phyloP scores from a whole-genome alignment of 768 basidiomycete genomes.

The Serendipita sp. region DNA sequence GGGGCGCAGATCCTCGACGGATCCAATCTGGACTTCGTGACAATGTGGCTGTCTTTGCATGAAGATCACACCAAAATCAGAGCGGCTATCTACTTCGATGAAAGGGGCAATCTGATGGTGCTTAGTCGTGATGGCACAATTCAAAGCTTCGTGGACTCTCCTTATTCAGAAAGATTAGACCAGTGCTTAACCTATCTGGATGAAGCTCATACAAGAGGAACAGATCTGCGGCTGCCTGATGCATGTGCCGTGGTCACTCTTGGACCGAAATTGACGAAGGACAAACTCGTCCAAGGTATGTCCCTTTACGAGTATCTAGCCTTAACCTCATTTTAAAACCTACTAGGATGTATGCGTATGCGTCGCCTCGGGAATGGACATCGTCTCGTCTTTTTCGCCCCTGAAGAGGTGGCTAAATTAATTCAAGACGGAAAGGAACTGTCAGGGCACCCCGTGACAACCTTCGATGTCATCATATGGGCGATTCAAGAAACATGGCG shows the following conservation, averaged over 20 bases:
- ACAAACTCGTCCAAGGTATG: conserved; percentile 34
- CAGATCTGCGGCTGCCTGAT: conserved; percentile 33
- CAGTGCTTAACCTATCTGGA: conserved; percentile 34
- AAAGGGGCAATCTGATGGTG: conserved; percentile 21
- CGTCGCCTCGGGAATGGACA: conserved; percentile 31
- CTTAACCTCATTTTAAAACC: neutral
- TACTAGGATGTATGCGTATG: conserved; percentile 38
- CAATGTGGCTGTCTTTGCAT: conserved; percentile 3
- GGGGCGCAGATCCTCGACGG: conserved; percentile 42
- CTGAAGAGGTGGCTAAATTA: conserved; percentile 23
- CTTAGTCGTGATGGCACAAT: conserved; percentile 22
- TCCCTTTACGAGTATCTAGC: neutral
- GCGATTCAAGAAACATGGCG: conserved; percentile 27
- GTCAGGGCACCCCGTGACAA: neutral
- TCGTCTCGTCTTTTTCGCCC: conserved; percentile 31
- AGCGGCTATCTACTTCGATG: conserved; percentile 27
- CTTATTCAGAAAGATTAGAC: conserved; percentile 21
- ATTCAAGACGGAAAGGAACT: conserved; percentile 18
- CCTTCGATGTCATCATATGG: conserved; percentile 27
- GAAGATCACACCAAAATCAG: neutral
- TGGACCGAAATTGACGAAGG: conserved; percentile 35
- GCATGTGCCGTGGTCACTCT: conserved; percentile 32
- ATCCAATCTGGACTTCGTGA: conserved; percentile 25
- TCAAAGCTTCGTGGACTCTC: conserved; percentile 23
- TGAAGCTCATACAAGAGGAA: conserved; percentile 37